A percentile compares a stretch with the other conserved stretches of the same genome.
These are phyloP conservation scores for Colletotrichum sp. DNA, from an alignment of 2,329 filamentous ascomycete genomes.

Conservation along the genomic window DNA sequence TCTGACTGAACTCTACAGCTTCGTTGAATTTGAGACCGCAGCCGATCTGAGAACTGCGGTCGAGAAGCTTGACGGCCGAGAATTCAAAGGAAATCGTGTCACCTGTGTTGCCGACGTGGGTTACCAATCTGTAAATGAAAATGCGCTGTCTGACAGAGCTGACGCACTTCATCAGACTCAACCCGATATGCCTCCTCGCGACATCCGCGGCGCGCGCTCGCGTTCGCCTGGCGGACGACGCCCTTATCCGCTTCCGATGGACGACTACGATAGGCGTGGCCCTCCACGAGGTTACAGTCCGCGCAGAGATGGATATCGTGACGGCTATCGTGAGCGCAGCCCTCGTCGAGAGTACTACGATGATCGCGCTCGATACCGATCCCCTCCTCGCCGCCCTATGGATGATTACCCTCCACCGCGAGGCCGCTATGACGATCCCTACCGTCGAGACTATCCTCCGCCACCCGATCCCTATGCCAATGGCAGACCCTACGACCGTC, in stretches of 20 bases:
- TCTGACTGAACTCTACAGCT: conserved; percentile 57
- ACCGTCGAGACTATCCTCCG: conserved; percentile 71
- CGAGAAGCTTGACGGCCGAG: conserved; percentile 90
- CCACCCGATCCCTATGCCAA: conserved; percentile 68
- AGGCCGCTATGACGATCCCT: conserved; percentile 77
- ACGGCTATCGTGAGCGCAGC: conserved; percentile 87
- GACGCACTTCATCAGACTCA: conserved; percentile 62
- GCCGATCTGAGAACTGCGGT: conserved; percentile 89
- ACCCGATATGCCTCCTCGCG: conserved; percentile 74
- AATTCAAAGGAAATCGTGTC: conserved; percentile 91
- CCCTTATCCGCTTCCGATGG: conserved; percentile 69
- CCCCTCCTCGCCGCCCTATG: conserved; percentile 77
- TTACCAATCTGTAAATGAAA: conserved; percentile 19
- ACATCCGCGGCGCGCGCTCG: conserved; percentile 74
- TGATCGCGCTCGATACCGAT: conserved; percentile 80
- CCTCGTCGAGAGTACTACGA: conserved; percentile 89
- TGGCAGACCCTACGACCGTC: conserved; percentile 61
- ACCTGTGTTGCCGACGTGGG: conserved; percentile 87
- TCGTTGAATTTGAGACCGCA: conserved; percentile 96
- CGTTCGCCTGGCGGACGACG: conserved; percentile 74
- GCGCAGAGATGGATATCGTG: conserved; percentile 67
- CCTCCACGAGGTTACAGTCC: conserved; percentile 86
- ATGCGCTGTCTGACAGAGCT: not conserved
- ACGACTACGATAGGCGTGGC: conserved; percentile 85
- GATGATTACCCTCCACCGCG: conserved; percentile 77